Evolutionary conservation across 1,139 yeast species (phyloP).

Genomic region (Nakaseomyces glabratus): DNA sequence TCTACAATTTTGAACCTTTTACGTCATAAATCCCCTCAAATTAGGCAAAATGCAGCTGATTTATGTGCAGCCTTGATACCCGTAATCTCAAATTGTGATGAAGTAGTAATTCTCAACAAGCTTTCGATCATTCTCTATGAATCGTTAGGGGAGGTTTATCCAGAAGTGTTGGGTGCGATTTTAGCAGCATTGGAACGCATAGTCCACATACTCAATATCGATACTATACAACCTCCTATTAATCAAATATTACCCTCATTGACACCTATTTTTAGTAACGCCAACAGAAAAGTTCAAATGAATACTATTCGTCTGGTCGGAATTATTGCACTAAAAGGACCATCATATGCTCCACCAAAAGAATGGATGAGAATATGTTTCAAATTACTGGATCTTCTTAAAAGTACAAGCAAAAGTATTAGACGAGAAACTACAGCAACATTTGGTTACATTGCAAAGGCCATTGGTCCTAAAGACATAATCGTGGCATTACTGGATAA

Average conservation of each 20-base stretch:
- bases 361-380: slow-evolving; percentile 98
- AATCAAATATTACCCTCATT: slow-evolving; percentile 77
- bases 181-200: slow-evolving; percentile 58
- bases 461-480: slow-evolving; percentile 95
- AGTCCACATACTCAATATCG: slow-evolving; percentile 40
- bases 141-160: slow-evolving; percentile 89
- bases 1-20: slow-evolving; percentile 67
- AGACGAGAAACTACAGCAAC: slow-evolving; percentile 83
- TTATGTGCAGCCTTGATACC: slow-evolving; percentile 60
- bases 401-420: slow-evolving; percentile 71
- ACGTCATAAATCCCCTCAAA: slow-evolving; percentile 61
- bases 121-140: slow-evolving; percentile 76
- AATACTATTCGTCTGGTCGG: slow-evolving; percentile 76
- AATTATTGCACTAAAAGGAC: slow-evolving; percentile 70
- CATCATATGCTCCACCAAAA: slow-evolving; percentile 78
- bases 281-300: slow-evolving; percentile 89
- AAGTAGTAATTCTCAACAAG: slow-evolving; percentile 53
- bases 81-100: slow-evolving; percentile 58
- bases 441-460: slow-evolving; percentile 83
- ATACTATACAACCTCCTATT: slow-evolving; percentile 58
- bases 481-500: slow-evolving; percentile 76
- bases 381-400: slow-evolving; percentile 81
- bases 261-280: slow-evolving; percentile 83
- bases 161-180: slow-evolving; percentile 85
- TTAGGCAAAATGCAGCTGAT: slow-evolving; percentile 83